A percentile compares a stretch with the other conserved stretches of the same genome.
Conservation (phyloP, 2,329 filamentous ascomycete species). For the Colletotrichum tamarilloi region DNA sequence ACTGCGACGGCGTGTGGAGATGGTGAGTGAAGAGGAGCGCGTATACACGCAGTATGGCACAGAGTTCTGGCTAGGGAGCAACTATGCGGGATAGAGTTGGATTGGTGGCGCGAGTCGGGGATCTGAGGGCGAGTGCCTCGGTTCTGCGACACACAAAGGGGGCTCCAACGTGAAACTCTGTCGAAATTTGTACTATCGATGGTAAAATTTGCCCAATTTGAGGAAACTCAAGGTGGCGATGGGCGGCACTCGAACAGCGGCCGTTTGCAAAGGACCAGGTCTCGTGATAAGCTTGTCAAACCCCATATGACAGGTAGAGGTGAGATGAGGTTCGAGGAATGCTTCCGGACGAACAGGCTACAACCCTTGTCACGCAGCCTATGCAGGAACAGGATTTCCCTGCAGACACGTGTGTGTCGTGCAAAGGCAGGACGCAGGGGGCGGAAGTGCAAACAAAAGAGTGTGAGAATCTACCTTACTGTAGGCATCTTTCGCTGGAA, state of each 20-base stretch:
- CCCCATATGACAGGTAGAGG: not conserved
- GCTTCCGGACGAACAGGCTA: not conserved
- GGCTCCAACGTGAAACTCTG: slow-evolving; percentile 1
- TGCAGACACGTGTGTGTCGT: slow-evolving; percentile 2
- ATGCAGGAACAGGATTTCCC: not conserved
- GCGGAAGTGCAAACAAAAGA: not conserved
- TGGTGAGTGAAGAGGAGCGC: not conserved
- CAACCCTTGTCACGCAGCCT: not conserved
- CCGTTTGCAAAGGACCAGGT: slow-evolving; percentile 16
- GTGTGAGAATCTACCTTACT: not conserved
- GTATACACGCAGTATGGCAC: not conserved
- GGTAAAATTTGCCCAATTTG: not conserved
- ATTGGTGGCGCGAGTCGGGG: slow-evolving; percentile 5
- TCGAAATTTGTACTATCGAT: not conserved
- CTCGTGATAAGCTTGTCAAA: not conserved
- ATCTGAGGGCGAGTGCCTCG: slow-evolving; percentile 8
- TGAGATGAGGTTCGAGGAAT: not conserved
- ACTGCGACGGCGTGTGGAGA: not conserved
- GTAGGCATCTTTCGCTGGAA: not conserved
- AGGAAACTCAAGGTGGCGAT: not conserved
- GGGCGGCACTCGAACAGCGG: slow-evolving; percentile 10
- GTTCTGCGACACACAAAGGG: not conserved
- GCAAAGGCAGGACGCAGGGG: not conserved
- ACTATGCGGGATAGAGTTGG: slow-evolving; percentile 18
- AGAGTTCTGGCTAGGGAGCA: not conserved